A percentile compares a stretch with the other conserved stretches of the same genome.
phyloP scores from a whole-genome alignment of 2,329 filamentous ascomycete species.

The Penicillium sp. region DNA sequence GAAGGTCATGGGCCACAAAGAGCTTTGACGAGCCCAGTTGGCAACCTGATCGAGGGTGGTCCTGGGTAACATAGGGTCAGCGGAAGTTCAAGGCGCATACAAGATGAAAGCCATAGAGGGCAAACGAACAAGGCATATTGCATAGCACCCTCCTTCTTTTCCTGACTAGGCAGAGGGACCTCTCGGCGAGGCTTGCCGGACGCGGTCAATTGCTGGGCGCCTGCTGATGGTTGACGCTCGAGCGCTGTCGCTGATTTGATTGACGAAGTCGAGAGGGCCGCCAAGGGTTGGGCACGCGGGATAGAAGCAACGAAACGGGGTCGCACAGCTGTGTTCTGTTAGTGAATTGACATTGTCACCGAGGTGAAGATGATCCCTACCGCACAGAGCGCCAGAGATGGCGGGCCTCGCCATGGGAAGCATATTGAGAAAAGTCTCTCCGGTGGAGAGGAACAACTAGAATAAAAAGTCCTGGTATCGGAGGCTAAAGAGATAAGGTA shows the following conservation, averaged over 20 bases:
- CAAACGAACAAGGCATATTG: conserved; percentile 50
- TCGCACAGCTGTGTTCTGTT: conserved; percentile 26
- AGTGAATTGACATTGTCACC: conserved; percentile 16
- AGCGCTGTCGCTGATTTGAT: conserved; percentile 44
- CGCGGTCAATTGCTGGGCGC: conserved; percentile 35
- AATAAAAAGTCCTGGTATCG: not conserved
- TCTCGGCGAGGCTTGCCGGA: conserved; percentile 48
- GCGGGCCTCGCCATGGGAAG: conserved; percentile 28
- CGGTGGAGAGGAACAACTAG: not conserved
- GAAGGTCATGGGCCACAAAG: conserved; percentile 90
- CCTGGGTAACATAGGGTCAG: conserved; percentile 22
- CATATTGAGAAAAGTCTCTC: conserved; percentile 21
- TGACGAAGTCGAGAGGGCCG: conserved; percentile 44
- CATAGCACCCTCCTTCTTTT: conserved; percentile 52
- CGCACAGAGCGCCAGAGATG: conserved; percentile 27
- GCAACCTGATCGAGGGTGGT: conserved; percentile 65
- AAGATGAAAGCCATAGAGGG: not conserved
- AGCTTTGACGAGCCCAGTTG: conserved; percentile 86
- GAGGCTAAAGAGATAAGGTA: not conserved
- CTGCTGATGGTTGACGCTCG: conserved; percentile 34
- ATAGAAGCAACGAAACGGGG: conserved; percentile 29
- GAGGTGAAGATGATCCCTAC: conserved; percentile 18
- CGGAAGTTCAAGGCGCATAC: conserved; percentile 1
- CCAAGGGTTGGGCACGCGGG: conserved; percentile 37
- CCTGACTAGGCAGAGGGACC: conserved; percentile 50